Evolutionary conservation across 202 grass and related monocot genomes (phyloP).

Genomic region (Brachypodium distachyon): DNA sequence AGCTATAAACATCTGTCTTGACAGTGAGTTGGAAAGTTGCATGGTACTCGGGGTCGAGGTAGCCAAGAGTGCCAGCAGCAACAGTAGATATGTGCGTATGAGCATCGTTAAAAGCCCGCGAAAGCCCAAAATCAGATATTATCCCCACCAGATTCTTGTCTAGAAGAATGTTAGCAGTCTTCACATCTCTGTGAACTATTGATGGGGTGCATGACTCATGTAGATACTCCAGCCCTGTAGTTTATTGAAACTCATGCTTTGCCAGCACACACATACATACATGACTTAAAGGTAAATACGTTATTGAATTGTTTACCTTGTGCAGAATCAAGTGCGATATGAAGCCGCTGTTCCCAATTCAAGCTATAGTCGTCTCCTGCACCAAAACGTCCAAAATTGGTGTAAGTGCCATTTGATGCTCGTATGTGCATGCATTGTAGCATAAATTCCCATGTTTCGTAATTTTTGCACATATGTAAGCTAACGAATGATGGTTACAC

Average conservation of each 20-base stretch:
- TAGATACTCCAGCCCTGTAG: background rate
- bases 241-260: background rate
- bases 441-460: background rate
- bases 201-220: background rate
- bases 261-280: background rate
- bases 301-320: background rate
- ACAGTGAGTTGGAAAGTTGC: background rate
- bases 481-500: background rate
- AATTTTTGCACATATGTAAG: background rate
- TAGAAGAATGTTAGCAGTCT: constrained; percentile 17
- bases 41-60: constrained; percentile 19
- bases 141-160: constrained; percentile 16
- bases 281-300: background rate
- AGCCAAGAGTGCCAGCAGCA: constrained; percentile 16
- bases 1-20: constrained; percentile 10
- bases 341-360: constrained; percentile 18
- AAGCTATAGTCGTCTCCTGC: background rate
- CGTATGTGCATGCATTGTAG: background rate
- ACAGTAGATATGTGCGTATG: background rate
- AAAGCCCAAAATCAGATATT: constrained; percentile 29
- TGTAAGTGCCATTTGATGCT: background rate
- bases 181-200: constrained; percentile 27
- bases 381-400: background rate
- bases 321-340: constrained; percentile 14
- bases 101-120: background rate